Conservation (phyloP, 805 yeast species). For the Suhomyces sp. region DNA sequence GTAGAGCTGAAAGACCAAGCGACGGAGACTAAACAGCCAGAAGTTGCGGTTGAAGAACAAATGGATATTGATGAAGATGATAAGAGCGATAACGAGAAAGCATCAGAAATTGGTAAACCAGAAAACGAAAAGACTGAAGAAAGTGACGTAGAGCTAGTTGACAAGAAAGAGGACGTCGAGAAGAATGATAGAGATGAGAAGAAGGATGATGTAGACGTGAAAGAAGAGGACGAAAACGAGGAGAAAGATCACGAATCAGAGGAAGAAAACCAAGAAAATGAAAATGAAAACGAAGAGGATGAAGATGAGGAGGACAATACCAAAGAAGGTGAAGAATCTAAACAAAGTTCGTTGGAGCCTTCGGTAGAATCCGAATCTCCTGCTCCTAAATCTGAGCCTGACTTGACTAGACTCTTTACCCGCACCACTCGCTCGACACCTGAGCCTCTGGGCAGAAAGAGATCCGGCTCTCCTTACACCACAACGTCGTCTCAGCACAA, state of each 20-base stretch:
- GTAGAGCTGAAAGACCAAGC: background rate
- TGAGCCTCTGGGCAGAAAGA: constrained; percentile 8
- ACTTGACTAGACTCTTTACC: background rate
- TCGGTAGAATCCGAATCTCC: background rate
- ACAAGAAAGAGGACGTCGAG: constrained; percentile 6
- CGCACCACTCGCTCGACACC: constrained; percentile 1
- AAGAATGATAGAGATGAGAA: constrained; percentile 5
- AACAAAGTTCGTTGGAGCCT: background rate
- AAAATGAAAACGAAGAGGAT: background rate
- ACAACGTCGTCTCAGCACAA: constrained; percentile 32
- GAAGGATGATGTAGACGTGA: background rate
- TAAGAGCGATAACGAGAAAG: background rate
- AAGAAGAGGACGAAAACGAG: background rate
- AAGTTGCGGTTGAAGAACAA: background rate
- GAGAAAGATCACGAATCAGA: background rate
- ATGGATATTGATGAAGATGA: background rate
- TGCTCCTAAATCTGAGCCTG: background rate
- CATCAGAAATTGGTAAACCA: background rate
- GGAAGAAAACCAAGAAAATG: background rate
- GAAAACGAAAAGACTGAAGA: constrained; percentile 1
- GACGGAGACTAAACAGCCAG: background rate
- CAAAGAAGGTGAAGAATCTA: background rate
- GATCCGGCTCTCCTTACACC: constrained; percentile 14
- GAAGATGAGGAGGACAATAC: constrained; percentile 1
- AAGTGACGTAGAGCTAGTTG: background rate